Conservation (phyloP, 768 basidiomycete genomes). For the Lentinus brumalis region DNA sequence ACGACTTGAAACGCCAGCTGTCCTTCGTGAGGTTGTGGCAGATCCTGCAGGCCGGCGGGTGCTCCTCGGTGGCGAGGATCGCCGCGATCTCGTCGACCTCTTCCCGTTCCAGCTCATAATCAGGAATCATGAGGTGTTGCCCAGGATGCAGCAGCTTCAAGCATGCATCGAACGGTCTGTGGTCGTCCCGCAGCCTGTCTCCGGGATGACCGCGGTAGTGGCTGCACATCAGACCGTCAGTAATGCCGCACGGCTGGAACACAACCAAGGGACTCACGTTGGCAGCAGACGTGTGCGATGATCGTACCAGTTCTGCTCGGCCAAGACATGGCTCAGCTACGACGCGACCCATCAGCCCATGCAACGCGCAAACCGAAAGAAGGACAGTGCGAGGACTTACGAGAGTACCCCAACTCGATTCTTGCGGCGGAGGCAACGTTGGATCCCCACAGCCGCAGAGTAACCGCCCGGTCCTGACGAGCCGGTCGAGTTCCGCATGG, state of each 20-base stretch:
- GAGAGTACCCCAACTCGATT: neutral
- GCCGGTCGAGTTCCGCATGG: neutral
- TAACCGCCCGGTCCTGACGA: neutral
- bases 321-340: neutral
- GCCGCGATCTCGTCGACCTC: neutral
- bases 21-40: neutral
- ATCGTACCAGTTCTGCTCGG: neutral
- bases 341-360: neutral
- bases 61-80: neutral
- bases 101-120: neutral
- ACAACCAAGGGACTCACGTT: neutral
- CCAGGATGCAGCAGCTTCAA: neutral
- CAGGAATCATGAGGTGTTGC: neutral
- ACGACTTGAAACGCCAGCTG: too few relatives aligned
- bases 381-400: neutral
- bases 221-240: neutral
- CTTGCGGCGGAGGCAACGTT: neutral
- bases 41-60: neutral
- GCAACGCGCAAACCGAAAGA: too few relatives aligned
- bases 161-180: neutral
- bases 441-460: neutral
- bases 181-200: neutral
- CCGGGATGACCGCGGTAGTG: neutral
- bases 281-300: neutral
- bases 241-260: neutral